phyloP scores from a whole-genome alignment of 192 early-diverging fungal species.

The Spizellomyces sp. region DNA sequence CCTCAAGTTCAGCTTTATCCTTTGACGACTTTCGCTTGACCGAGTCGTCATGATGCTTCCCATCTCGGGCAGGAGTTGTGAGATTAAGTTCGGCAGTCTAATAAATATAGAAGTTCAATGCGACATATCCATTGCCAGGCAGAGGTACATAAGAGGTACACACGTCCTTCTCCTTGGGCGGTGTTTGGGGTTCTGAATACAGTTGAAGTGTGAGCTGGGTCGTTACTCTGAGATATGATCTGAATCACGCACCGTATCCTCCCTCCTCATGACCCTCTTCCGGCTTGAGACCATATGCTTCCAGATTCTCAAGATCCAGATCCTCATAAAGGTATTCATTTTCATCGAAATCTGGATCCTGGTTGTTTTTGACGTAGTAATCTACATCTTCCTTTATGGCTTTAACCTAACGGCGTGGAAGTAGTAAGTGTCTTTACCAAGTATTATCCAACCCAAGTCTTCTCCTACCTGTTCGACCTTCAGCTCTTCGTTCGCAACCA shows the following conservation, averaged over 20 bases:
- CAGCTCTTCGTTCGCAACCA: constrained; percentile 91
- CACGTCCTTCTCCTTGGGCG: constrained; percentile 38
- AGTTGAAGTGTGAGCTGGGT: no score
- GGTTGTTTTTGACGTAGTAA: constrained; percentile 91
- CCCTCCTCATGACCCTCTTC: constrained; percentile 64
- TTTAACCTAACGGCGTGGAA: constrained; percentile 53
- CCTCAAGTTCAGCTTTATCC: constrained; percentile 16
- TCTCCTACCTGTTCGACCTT: constrained; percentile 76
- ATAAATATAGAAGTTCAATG: neutral
- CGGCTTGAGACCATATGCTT: constrained; percentile 75
- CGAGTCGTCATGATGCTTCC: constrained; percentile 3
- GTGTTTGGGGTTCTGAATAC: constrained; percentile 28
- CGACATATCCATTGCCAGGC: neutral
- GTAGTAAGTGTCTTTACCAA: no score
- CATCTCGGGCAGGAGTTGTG: constrained; percentile 17
- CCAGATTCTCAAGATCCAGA: constrained; percentile 88
- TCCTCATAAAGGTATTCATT: constrained; percentile 94
- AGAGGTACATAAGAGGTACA: neutral
- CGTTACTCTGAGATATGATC: no score
- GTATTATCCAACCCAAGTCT: no score
- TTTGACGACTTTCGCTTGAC: constrained; percentile 13
- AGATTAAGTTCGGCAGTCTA: neutral
- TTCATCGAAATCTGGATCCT: constrained; percentile 91
- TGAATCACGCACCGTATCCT: constrained; percentile 16
- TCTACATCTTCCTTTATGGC: constrained; percentile 86